These are phyloP conservation scores for Alternaria sp. DNA, from an alignment of 2,329 filamentous ascomycete genomes.

Conservation along the genomic window DNA sequence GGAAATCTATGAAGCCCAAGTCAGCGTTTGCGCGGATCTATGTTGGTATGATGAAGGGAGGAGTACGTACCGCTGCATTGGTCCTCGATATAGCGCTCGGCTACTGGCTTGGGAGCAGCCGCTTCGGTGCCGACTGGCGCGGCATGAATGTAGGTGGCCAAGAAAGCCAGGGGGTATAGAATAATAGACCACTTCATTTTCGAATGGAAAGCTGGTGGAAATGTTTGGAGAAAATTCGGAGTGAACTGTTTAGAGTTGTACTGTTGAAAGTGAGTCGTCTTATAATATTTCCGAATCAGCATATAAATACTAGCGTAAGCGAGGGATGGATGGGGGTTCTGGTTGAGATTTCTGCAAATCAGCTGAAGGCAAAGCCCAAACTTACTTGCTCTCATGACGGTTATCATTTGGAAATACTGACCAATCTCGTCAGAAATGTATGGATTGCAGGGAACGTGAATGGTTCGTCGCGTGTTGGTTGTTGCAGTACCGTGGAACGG, in stretches of 20 bases:
- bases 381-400: background rate
- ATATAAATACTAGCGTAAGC: background rate
- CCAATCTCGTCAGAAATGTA: background rate
- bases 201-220: background rate
- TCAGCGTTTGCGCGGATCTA: background rate
- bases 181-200: background rate
- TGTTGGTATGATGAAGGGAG: background rate
- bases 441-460: background rate
- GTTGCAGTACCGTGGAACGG: background rate
- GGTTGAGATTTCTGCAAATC: background rate
- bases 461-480: background rate
- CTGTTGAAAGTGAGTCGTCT: background rate
- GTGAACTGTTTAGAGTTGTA: background rate
- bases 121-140: background rate
- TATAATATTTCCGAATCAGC: background rate
- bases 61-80: background rate
- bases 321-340: background rate
- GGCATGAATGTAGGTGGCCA: background rate
- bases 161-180: background rate
- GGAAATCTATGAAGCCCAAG: background rate
- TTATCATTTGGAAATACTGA: background rate
- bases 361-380: background rate
- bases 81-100: background rate
- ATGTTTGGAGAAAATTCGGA: background rate
- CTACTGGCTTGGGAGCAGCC: background rate